phyloP scores from a whole-genome alignment of 1,284 basidiomycete species.

The Rugosomyces carneus region DNA sequence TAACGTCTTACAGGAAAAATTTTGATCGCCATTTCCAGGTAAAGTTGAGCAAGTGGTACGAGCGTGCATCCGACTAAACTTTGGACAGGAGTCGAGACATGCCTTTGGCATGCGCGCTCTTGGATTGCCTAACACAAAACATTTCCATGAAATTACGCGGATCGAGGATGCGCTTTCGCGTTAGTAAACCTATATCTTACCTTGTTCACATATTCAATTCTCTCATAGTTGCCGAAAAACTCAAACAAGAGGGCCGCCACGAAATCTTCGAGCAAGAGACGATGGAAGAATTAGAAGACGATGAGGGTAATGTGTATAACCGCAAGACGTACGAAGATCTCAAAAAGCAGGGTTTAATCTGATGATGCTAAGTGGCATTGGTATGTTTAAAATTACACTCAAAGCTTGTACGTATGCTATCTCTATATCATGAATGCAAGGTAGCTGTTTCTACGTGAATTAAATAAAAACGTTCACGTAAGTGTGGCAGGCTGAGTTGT shows the following conservation, averaged over 20 bases:
- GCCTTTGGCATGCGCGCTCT: constrained; percentile 98
- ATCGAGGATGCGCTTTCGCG: constrained; percentile 94
- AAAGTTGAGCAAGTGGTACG: constrained; percentile 8
- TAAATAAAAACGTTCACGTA: constrained; percentile 1
- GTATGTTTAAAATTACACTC: background rate
- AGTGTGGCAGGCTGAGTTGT: constrained; percentile 19
- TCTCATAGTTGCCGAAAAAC: constrained; percentile 81
- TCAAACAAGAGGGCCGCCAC: constrained; percentile 89
- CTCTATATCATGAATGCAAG: constrained; percentile 7
- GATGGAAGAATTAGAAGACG: constrained; percentile 95
- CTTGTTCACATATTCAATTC: background rate
- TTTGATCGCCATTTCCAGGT: constrained; percentile 91
- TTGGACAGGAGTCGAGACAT: constrained; percentile 81
- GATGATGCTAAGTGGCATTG: background rate
- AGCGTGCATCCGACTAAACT: background rate
- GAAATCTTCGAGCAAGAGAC: constrained; percentile 90
- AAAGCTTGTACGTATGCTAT: background rate
- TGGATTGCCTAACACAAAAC: constrained; percentile 95
- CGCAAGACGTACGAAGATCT: constrained; percentile 88
- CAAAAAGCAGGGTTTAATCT: constrained; percentile 88
- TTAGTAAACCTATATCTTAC: constrained; percentile 25
- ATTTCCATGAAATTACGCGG: constrained; percentile 97
- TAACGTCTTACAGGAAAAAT: constrained; percentile 62
- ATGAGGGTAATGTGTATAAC: constrained; percentile 94
- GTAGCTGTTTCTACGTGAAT: background rate